Conservation (phyloP, 345 rosid genomes). For the Lenwebbia sp. region DNA sequence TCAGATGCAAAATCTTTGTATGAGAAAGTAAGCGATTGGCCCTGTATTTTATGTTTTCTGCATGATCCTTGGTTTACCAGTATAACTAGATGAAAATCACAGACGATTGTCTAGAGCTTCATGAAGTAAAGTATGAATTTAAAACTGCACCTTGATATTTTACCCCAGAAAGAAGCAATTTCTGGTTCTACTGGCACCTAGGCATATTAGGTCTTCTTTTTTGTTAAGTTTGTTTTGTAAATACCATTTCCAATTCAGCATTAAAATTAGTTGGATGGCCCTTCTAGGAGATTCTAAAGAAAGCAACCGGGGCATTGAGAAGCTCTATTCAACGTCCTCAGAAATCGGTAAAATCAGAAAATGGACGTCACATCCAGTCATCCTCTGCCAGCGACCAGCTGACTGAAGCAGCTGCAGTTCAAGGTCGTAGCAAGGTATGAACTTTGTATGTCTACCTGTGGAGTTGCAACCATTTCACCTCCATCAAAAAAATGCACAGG, state of each 20-base stretch:
- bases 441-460: neutral
- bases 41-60: neutral
- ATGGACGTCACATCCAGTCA: slow-evolving; percentile 15
- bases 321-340: slow-evolving; percentile 32
- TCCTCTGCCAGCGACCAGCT: slow-evolving; percentile 16
- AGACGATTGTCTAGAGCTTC: neutral
- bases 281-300: slow-evolving; percentile 50
- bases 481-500: neutral
- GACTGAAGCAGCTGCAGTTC: slow-evolving; percentile 22
- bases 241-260: neutral
- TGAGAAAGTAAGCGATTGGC: slow-evolving; percentile 42
- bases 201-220: neutral
- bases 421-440: slow-evolving; percentile 38
- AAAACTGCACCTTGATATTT: neutral
- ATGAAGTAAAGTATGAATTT: neutral
- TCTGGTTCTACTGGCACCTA: neutral
- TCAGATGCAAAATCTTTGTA: slow-evolving; percentile 56
- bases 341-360: slow-evolving; percentile 29
- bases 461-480: neutral
- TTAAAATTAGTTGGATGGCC: neutral
- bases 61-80: neutral
- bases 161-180: neutral
- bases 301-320: slow-evolving; percentile 43
- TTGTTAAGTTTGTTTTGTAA: neutral
- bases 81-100: neutral